Conservation (phyloP, 805 yeast genomes). For the Teunomyces tritomae region DNA sequence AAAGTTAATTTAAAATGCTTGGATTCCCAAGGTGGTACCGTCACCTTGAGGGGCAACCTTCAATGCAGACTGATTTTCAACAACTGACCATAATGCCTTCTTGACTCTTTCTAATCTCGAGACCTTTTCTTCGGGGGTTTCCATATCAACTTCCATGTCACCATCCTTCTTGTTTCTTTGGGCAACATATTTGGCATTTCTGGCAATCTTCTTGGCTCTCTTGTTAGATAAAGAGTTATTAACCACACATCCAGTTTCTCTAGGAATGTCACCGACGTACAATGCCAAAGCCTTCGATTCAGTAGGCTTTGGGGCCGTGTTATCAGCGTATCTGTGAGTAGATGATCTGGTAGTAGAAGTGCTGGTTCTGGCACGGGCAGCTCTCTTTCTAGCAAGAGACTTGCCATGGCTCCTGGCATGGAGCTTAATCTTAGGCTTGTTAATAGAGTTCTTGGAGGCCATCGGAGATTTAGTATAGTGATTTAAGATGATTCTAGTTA, state of each 20-base stretch:
- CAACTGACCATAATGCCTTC: conserved; percentile 69
- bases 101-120: conserved; percentile 50
- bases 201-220: conserved; percentile 71
- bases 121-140: conserved; percentile 24
- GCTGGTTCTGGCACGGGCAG: conserved; percentile 41
- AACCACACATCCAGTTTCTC: conserved; percentile 41
- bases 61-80: conserved; percentile 54
- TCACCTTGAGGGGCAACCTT: conserved; percentile 49
- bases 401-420: conserved; percentile 50
- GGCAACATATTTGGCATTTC: conserved; percentile 72
- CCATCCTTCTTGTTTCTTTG: conserved; percentile 42
- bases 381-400: conserved; percentile 53
- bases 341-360: conserved; percentile 47
- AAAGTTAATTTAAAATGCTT: conserved; percentile 41
- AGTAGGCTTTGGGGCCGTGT: conserved; percentile 31
- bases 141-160: conserved; percentile 50
- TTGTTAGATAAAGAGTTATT: conserved; percentile 70
- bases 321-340: conserved; percentile 33
- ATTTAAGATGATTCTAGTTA: conserved; percentile 8
- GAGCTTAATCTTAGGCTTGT: conserved; percentile 68
- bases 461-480: conserved; percentile 28
- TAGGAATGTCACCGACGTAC: conserved; percentile 35
- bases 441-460: conserved; percentile 82
- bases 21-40: conserved; percentile 86
- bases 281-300: conserved; percentile 44